These are phyloP conservation scores for Penicillium hesseltinei DNA, from an alignment of 2,329 filamentous ascomycete species.

Conservation along the genomic window DNA sequence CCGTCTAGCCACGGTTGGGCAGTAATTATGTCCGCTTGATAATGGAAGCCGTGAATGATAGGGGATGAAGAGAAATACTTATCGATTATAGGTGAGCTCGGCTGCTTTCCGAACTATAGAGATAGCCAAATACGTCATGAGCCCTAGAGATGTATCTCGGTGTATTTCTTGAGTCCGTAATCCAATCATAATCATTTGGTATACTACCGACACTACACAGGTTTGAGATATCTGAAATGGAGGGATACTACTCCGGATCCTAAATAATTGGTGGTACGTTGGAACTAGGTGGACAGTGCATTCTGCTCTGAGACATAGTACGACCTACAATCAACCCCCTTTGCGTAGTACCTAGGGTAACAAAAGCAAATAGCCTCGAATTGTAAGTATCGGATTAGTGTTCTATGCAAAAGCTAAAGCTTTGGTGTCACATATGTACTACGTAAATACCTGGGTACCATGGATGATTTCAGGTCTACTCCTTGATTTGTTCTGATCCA, in stretches of 20 bases:
- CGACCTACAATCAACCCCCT: not conserved
- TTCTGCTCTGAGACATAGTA: not conserved
- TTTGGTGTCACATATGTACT: not conserved
- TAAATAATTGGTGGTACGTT: not conserved
- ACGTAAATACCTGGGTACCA: not conserved
- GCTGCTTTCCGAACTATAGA: not conserved
- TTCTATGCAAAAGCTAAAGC: not conserved
- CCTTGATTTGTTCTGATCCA: too few species aligned
- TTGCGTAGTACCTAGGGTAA: not conserved
- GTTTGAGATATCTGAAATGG: not conserved
- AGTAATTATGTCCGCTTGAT: not conserved
- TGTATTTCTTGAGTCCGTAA: not conserved
- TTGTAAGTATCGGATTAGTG: not conserved
- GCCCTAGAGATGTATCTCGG: not conserved
- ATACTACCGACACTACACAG: not conserved
- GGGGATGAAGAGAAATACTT: not conserved
- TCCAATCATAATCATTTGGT: not conserved
- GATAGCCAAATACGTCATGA: not conserved
- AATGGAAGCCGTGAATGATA: not conserved
- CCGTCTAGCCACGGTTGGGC: not conserved
- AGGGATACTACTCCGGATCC: not conserved
- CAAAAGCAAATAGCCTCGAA: not conserved
- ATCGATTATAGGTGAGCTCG: not conserved
- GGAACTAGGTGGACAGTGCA: not conserved
- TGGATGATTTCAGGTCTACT: too few species aligned